Evolutionary conservation across 257 asterid species (phyloP).

Genomic region (Ilex asprella): DNA sequence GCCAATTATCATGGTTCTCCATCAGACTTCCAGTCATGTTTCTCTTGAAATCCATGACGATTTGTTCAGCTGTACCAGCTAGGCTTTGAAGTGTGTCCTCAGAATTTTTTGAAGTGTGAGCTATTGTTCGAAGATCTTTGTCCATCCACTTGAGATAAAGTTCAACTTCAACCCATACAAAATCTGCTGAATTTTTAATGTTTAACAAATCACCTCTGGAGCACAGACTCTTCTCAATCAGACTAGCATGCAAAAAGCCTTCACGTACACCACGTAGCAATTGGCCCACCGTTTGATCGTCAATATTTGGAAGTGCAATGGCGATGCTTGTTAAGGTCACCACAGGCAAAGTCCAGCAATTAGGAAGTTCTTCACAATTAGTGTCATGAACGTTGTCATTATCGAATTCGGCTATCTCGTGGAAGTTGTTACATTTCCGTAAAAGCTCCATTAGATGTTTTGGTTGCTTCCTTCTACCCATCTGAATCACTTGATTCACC

Average conservation of each 20-base stretch:
- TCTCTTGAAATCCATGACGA: constrained; percentile 23
- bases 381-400: not conserved
- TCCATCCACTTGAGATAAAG: constrained; percentile 27
- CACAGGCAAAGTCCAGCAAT: constrained; percentile 22
- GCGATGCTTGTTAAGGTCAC: constrained; percentile 7
- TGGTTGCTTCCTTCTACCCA: constrained; percentile 13
- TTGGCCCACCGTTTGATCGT: not conserved
- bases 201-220: constrained; percentile 13
- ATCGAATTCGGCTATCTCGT: constrained; percentile 14
- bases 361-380: constrained; percentile 5
- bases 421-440: not conserved
- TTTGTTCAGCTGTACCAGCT: constrained; percentile 17
- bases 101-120: constrained; percentile 15
- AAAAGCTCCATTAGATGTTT: constrained; percentile 17
- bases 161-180: constrained; percentile 32
- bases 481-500: constrained; percentile 8
- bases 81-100: constrained; percentile 20
- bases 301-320: not conserved
- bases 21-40: constrained; percentile 15
- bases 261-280: constrained; percentile 19
- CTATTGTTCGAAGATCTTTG: not conserved
- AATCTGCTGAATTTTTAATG: constrained; percentile 31
- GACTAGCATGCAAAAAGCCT: constrained; percentile 22
- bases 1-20: constrained; percentile 5
- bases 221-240: constrained; percentile 19